Conservation (phyloP, 2,329 filamentous ascomycete genomes). For the Exophiala sp. region DNA sequence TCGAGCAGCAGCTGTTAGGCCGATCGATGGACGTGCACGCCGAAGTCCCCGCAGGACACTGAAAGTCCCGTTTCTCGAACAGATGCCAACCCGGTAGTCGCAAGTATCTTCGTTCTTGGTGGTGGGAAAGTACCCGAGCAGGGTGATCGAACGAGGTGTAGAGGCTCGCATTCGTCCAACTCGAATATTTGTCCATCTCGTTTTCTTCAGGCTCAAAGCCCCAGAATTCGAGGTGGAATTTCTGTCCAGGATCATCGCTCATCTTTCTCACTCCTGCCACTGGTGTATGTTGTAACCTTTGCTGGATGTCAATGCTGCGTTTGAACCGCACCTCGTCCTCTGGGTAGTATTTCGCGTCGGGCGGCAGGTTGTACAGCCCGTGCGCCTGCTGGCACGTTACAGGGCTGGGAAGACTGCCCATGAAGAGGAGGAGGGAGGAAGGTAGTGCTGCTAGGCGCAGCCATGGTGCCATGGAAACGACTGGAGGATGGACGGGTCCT, state of each 20-base stretch:
- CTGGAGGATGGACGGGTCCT: neutral
- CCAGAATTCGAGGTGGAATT: conserved; percentile 49
- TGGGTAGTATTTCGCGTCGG: conserved; percentile 28
- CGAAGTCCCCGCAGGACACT: conserved; percentile 55
- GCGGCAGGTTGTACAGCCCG: conserved; percentile 27
- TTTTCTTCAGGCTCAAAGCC: conserved; percentile 30
- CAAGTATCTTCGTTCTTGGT: conserved; percentile 5
- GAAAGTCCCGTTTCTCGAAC: conserved; percentile 45
- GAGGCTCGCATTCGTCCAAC: conserved; percentile 4
- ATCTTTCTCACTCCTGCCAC: conserved; percentile 41
- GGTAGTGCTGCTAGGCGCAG: conserved; percentile 15
- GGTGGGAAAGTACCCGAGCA: conserved; percentile 8
- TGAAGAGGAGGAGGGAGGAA: conserved; percentile 16
- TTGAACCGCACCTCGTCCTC: conserved; percentile 28
- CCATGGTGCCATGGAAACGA: conserved; percentile 16
- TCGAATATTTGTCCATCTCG: conserved; percentile 5
- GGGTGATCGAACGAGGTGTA: conserved; percentile 13
- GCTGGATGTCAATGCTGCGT: conserved; percentile 32
- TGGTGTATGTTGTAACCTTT: conserved; percentile 29
- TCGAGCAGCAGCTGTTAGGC: conserved; percentile 57
- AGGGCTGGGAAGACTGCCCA: conserved; percentile 1
- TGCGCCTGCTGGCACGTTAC: conserved; percentile 9
- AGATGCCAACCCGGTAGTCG: conserved; percentile 16
- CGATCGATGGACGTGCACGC: conserved; percentile 54
- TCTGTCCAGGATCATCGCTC: conserved; percentile 45